Evolutionary conservation across 2,329 filamentous ascomycete genomes (phyloP).

Genomic region (Keithomyces neogunnii): DNA sequence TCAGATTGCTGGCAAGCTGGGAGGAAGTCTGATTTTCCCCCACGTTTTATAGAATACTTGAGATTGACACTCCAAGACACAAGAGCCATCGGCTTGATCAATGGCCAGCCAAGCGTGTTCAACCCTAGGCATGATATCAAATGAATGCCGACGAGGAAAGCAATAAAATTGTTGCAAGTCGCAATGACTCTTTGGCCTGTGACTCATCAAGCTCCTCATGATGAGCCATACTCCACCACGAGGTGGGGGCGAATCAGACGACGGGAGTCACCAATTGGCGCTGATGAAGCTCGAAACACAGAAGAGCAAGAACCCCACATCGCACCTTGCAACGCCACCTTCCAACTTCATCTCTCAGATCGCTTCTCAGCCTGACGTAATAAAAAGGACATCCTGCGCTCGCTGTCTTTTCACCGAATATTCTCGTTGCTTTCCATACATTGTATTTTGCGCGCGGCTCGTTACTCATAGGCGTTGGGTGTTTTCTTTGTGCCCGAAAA

Average conservation of each 20-base stretch:
- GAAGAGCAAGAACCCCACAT: neutral
- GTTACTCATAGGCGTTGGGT: neutral
- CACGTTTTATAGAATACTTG: no score
- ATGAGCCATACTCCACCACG: neutral
- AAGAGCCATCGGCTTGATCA: no score
- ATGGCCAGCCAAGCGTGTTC: no score
- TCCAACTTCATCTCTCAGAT: neutral
- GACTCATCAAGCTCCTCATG: neutral
- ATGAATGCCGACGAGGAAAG: neutral
- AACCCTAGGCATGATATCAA: no score
- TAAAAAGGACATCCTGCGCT: neutral
- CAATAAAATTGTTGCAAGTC: neutral
- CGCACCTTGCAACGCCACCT: constrained; percentile 4
- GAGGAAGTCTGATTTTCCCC: no score
- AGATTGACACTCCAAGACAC: no score
- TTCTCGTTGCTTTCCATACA: neutral
- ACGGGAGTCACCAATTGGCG: neutral
- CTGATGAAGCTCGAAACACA: neutral
- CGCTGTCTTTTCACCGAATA: neutral
- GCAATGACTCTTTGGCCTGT: neutral
- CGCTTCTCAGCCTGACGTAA: neutral
- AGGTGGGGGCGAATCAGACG: neutral
- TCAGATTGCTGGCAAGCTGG: neutral
- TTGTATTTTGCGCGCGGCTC: neutral
- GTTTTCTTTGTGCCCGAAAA: neutral